Evolutionary conservation across 768 basidiomycete genomes (phyloP).

Genomic region (Panellus pusillus): DNA sequence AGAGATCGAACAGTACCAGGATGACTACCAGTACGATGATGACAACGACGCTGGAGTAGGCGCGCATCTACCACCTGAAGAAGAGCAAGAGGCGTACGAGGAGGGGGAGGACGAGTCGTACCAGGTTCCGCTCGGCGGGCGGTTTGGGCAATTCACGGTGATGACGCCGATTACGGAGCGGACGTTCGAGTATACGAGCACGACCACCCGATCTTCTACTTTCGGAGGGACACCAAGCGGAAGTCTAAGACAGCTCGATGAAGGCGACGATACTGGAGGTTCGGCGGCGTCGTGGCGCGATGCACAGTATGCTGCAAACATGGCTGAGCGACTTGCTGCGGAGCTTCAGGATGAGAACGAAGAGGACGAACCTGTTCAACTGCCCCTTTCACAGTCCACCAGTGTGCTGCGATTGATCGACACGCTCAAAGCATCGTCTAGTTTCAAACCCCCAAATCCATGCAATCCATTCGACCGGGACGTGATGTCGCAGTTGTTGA

Average conservation of each 20-base stretch:
- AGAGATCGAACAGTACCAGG: conserved; percentile 33
- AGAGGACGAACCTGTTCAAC: conserved; percentile 32
- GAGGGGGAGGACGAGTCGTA: conserved; percentile 20
- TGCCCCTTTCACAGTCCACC: conserved; percentile 25
- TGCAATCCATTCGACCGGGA: conserved; percentile 82
- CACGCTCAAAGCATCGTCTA: conserved; percentile 57
- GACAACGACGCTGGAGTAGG: conserved; percentile 27
- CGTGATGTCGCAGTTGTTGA: conserved; percentile 63
- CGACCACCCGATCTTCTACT: conserved; percentile 48
- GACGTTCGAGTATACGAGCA: conserved; percentile 76
- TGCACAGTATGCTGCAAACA: conserved; percentile 50
- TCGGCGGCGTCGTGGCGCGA: conserved; percentile 30
- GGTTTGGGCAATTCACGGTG: conserved; percentile 81
- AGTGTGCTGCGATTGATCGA: conserved; percentile 67
- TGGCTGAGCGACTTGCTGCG: conserved; percentile 52
- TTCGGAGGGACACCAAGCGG: conserved; percentile 43
- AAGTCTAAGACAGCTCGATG: conserved; percentile 23
- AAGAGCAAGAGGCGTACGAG: conserved; percentile 25
- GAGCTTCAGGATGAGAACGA: conserved; percentile 43
- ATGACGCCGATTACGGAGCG: conserved; percentile 99
- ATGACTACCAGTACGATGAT: conserved; percentile 32
- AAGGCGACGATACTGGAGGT: conserved; percentile 24
- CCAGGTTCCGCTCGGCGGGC: conserved; percentile 64
- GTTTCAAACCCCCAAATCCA: conserved; percentile 79
- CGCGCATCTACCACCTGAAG: conserved; percentile 18